Conservation (phyloP, 305 asterid genomes). For the Ajuga reptans region DNA sequence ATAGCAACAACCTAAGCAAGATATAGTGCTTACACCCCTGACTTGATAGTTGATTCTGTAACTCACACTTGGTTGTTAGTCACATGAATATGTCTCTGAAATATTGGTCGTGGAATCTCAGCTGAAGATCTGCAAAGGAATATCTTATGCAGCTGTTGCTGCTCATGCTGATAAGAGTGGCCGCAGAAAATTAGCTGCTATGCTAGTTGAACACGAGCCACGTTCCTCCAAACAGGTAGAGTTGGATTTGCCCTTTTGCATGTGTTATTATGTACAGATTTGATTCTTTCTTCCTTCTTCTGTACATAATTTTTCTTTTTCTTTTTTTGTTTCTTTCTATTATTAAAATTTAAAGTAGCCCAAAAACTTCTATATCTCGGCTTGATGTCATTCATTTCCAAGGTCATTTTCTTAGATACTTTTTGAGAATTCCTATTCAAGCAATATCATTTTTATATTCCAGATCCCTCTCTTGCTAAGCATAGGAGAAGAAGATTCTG, state of each 20-base stretch:
- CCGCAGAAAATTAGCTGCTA: conserved; percentile 89
- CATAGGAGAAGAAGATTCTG: conserved; percentile 93
- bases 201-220: conserved; percentile 94
- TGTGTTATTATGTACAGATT: neutral
- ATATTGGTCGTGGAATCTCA: conserved; percentile 32
- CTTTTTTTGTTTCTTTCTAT: neutral
- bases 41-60: neutral
- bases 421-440: neutral
- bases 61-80: neutral
- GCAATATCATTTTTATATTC: conserved; percentile 4
- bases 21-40: neutral
- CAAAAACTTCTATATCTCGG: neutral
- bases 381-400: conserved; percentile 6
- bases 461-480: conserved; percentile 95
- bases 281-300: conserved; percentile 6
- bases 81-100: conserved; percentile 23
- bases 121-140: conserved; percentile 94
- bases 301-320: neutral
- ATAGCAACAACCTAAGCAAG: neutral
- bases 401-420: conserved; percentile 3
- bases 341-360: neutral
- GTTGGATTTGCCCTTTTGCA: conserved; percentile 5
- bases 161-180: conserved; percentile 93
- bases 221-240: conserved; percentile 81
- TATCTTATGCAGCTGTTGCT: conserved; percentile 97